Percentiles rank a stretch among this genome's conserved stretches.
Conservation (phyloP, 1,284 basidiomycete genomes). For the Xerocomus nothofagi region DNA sequence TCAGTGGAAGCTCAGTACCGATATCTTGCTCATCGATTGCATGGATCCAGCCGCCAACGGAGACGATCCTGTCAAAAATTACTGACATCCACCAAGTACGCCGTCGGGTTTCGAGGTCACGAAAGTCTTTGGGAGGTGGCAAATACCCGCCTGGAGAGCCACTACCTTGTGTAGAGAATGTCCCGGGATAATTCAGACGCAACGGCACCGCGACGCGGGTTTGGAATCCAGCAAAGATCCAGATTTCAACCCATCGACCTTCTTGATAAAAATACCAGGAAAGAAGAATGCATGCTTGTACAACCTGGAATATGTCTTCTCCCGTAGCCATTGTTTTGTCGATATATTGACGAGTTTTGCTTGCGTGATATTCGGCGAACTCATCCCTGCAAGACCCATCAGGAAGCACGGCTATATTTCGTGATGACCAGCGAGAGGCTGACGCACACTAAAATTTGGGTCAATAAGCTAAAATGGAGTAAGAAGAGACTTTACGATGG, state of each 20-base stretch:
- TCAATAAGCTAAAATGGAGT: slow-evolving; percentile 15
- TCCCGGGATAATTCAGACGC: slow-evolving; percentile 78
- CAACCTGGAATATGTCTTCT: slow-evolving; percentile 77
- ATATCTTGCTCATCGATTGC: slow-evolving; percentile 77
- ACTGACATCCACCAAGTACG: slow-evolving; percentile 88
- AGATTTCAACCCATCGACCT: slow-evolving; percentile 86
- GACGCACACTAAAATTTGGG: slow-evolving; percentile 69
- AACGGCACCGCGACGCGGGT: slow-evolving; percentile 82
- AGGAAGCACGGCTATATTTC: slow-evolving; percentile 59
- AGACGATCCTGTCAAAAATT: slow-evolving; percentile 79
- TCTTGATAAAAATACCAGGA: slow-evolving; percentile 89
- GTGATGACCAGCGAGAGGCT: slow-evolving; percentile 77
- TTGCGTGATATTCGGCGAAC: slow-evolving; percentile 82
- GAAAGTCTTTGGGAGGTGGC: slow-evolving; percentile 70
- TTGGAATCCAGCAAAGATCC: slow-evolving; percentile 84
- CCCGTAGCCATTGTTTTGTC: slow-evolving; percentile 84
- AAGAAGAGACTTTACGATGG: slow-evolving; percentile 52
- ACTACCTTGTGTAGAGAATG: slow-evolving; percentile 65
- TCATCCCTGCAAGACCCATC: slow-evolving; percentile 74
- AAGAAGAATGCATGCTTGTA: slow-evolving; percentile 80
- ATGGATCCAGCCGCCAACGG: slow-evolving; percentile 87
- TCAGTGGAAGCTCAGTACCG: slow-evolving; percentile 75
- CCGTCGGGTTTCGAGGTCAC: slow-evolving; percentile 72
- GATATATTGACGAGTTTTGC: slow-evolving; percentile 79
- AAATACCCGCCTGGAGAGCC: slow-evolving; percentile 73